Conservation (phyloP, 2,329 filamentous ascomycete species). For the Diplodia mutila region DNA sequence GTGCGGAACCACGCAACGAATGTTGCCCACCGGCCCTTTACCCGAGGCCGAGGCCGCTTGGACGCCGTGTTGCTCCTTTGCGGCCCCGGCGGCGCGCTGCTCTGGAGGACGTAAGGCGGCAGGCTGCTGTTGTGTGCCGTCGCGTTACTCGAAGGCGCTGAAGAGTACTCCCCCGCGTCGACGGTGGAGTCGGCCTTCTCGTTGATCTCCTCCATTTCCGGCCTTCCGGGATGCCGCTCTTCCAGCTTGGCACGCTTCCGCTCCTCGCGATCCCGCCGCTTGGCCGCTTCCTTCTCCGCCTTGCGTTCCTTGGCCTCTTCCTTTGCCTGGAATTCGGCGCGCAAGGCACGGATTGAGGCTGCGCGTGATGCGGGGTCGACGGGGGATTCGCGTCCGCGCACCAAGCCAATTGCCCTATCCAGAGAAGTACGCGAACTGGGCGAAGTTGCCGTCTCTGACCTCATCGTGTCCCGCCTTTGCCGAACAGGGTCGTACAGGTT, state of each 20-base stretch:
- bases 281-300: conserved; percentile 56
- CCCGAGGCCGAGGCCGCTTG: conserved; percentile 42
- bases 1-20: conserved; percentile 63
- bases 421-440: conserved; percentile 60
- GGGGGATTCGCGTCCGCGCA: conserved; percentile 53
- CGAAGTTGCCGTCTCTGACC: conserved; percentile 53
- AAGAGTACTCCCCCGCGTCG: conserved; percentile 43
- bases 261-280: conserved; percentile 44
- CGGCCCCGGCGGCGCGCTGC: conserved; percentile 40
- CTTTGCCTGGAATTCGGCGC: conserved; percentile 62
- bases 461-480: conserved; percentile 55
- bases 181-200: conserved; percentile 35
- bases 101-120: conserved; percentile 19
- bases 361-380: conserved; percentile 58
- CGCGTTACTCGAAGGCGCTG: conserved; percentile 32
- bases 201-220: conserved; percentile 41
- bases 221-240: conserved; percentile 46
- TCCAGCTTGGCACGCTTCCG: conserved; percentile 50
- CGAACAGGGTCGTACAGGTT: conserved; percentile 48
- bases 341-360: conserved; percentile 59
- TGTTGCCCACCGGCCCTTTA: conserved; percentile 54
- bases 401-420: conserved; percentile 58
- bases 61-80: conserved; percentile 36
- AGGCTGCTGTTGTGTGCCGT: conserved; percentile 10
- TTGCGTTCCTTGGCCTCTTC: conserved; percentile 61